A percentile compares a stretch with the other conserved stretches of the same genome.
phyloP scores from a whole-genome alignment of 495 filamentous ascomycete species.

The Entonaema liquescens region DNA sequence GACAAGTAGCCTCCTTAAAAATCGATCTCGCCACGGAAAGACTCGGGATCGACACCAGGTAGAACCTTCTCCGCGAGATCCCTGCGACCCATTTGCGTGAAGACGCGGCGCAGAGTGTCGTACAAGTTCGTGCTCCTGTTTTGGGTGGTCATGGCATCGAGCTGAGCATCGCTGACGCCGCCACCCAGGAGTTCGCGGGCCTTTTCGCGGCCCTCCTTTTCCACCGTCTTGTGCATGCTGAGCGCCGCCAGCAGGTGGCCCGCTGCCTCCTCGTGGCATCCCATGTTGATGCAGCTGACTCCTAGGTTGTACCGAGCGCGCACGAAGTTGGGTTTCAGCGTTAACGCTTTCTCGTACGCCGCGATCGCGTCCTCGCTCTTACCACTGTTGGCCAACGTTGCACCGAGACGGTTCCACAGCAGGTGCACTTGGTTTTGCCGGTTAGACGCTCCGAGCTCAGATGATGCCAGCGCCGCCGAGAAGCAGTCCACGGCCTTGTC shows the following conservation, averaged over 20 bases:
- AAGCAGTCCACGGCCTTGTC: conserved; percentile 99
- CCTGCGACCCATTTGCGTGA: conserved; percentile 88
- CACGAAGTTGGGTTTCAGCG: conserved; percentile 92
- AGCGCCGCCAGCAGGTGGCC: conserved; percentile 93
- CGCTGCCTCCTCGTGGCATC: conserved; percentile 90
- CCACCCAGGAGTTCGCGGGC: conserved; percentile 81
- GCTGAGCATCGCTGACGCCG: conserved; percentile 68
- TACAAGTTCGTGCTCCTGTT: conserved; percentile 97
- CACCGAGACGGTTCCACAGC: conserved; percentile 97
- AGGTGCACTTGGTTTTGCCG: conserved; percentile 82
- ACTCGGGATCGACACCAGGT: conserved; percentile 88
- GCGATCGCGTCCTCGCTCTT: conserved; percentile 94
- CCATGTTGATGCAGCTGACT: conserved; percentile 96
- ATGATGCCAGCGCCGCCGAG: conserved; percentile 81
- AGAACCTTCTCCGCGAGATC: conserved; percentile 89
- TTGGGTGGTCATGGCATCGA: conserved; percentile 84
- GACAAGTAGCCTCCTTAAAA: conserved; percentile 47
- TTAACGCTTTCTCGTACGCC: conserved; percentile 91
- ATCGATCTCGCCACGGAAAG: conserved; percentile 74
- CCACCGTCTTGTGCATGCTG: conserved; percentile 95
- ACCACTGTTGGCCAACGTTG: conserved; percentile 93
- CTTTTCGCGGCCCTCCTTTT: conserved; percentile 82
- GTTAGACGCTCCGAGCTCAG: conserved; percentile 80
- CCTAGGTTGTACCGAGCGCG: conserved; percentile 96
- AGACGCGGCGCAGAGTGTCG: conserved; percentile 90